Evolutionary conservation across 768 basidiomycete species (phyloP).

Genomic region (Boletus tylopilopsis): DNA sequence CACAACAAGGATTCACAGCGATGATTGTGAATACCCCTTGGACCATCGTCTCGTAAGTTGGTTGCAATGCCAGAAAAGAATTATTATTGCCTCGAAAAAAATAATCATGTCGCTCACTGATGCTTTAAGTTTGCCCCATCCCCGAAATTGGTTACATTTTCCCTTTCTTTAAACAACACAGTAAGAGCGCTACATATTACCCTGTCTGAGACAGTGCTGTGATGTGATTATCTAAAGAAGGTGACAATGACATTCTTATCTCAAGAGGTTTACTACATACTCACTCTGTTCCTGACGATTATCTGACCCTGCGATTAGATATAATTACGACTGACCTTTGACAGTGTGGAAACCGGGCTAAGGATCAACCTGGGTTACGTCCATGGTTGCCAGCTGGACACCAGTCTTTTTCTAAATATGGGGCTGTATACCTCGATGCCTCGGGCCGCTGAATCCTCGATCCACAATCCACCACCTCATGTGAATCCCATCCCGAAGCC

Average conservation of each 20-base stretch:
- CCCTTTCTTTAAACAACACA: not conserved
- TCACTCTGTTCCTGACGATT: not conserved
- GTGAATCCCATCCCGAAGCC: no score
- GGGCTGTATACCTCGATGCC: no score
- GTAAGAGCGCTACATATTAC: no score
- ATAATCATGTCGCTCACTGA: not conserved
- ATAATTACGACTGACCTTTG: no score
- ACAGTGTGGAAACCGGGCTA: not conserved
- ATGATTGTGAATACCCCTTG: constrained; percentile 6
- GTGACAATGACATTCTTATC: no score
- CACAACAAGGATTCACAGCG: constrained; percentile 3
- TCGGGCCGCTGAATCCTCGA: no score
- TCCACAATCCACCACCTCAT: no score
- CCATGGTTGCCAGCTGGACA: not conserved
- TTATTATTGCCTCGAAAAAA: not conserved
- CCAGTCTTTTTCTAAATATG: not conserved
- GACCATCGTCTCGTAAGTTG: not conserved
- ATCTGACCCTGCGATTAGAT: not conserved
- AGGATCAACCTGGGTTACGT: not conserved
- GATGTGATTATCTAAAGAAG: no score
- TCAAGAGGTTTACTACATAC: not conserved
- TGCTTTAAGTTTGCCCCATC: not conserved
- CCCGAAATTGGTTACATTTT: constrained; percentile 4
- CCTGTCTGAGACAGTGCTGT: no score
- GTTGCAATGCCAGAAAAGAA: not conserved